These are phyloP conservation scores for Podospora tetraspora DNA, from an alignment of 495 filamentous ascomycete species.

Conservation along the genomic window DNA sequence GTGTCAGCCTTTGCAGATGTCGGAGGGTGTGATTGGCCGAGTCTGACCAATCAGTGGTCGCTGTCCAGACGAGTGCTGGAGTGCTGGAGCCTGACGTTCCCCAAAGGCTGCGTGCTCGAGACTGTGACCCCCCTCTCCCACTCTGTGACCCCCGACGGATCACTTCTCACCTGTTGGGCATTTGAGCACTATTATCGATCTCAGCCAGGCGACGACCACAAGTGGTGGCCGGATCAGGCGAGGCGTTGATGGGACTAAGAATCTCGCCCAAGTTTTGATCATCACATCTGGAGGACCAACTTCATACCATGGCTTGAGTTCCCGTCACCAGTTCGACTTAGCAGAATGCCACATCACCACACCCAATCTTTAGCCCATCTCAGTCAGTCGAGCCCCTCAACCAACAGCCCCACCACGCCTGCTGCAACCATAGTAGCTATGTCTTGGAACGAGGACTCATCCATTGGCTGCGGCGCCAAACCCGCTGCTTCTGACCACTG, in stretches of 20 bases:
- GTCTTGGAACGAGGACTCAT: background rate
- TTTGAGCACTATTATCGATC: background rate
- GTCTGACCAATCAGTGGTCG: conserved; percentile 11
- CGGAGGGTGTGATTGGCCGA: conserved; percentile 26
- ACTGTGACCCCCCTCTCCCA: background rate
- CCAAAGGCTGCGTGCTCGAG: background rate
- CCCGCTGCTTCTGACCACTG: background rate
- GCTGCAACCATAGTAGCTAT: background rate
- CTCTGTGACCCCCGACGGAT: background rate
- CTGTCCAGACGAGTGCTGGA: background rate
- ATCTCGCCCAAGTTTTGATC: background rate
- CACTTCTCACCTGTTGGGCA: background rate
- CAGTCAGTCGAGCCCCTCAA: background rate
- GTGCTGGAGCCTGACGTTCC: background rate
- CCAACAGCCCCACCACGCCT: background rate
- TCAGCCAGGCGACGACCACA: background rate
- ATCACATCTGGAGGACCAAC: background rate
- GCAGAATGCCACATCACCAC: background rate
- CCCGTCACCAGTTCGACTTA: no score
- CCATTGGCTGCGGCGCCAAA: background rate
- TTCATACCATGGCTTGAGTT: background rate
- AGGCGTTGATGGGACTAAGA: background rate
- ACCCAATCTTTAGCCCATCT: background rate
- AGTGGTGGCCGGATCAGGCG: background rate
- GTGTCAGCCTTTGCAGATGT: conserved; percentile 28